Conservation (phyloP, 805 yeast species). For the Vanderwaltozyma yarrowii region DNA sequence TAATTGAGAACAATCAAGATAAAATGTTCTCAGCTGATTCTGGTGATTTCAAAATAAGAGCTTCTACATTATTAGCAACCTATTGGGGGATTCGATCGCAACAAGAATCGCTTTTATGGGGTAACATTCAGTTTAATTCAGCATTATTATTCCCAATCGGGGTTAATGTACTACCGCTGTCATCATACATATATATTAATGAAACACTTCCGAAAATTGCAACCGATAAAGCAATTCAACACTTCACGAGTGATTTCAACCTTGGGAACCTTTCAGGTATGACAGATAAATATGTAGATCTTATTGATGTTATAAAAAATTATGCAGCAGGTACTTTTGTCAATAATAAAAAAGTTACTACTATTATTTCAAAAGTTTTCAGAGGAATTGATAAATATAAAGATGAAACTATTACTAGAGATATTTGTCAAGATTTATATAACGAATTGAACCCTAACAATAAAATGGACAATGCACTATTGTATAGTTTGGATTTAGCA, state of each 20-base stretch:
- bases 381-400: conserved; percentile 18
- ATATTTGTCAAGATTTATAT: conserved; percentile 44
- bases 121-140: conserved; percentile 24
- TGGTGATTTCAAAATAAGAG: conserved; percentile 7
- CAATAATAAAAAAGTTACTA: conserved; percentile 37
- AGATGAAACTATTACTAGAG: conserved; percentile 39
- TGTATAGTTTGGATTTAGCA: conserved; percentile 24
- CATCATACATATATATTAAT: conserved; percentile 27
- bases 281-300: conserved; percentile 22
- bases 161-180: conserved; percentile 36
- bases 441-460: conserved; percentile 22
- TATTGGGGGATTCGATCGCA: conserved; percentile 41
- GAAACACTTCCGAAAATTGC: conserved; percentile 2
- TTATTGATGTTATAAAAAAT: conserved; percentile 40
- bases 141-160: conserved; percentile 33
- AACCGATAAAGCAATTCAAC: conserved; percentile 10
- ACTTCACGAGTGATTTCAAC: conserved; percentile 20
- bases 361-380: conserved; percentile 36
- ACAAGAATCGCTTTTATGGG: conserved; percentile 37
- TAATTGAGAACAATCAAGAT: conserved; percentile 1
- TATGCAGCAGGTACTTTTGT: conserved; percentile 45
- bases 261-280: conserved; percentile 4
- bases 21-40: background rate
- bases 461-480: background rate
- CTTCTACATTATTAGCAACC: conserved; percentile 33